A percentile compares a stretch with the other conserved stretches of the same genome.
Conservation (phyloP, 768 basidiomycete species). For the Xanthoconium stramineum region DNA sequence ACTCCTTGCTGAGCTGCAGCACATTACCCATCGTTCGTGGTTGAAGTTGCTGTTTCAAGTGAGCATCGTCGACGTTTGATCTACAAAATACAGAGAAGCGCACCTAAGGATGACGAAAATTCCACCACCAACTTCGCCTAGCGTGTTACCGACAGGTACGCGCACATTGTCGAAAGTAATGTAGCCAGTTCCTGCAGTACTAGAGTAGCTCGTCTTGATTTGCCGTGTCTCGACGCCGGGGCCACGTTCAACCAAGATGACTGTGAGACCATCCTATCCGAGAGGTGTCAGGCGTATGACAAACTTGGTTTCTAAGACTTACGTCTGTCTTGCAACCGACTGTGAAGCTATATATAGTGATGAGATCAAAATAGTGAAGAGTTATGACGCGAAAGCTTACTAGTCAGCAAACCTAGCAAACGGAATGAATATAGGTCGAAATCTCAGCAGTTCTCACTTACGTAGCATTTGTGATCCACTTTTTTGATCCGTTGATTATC, state of each 20-base stretch:
- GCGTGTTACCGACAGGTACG: slow-evolving; percentile 84
- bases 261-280: slow-evolving; percentile 55
- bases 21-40: slow-evolving; percentile 94
- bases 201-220: slow-evolving; percentile 83
- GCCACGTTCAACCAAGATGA: slow-evolving; percentile 60
- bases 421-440: slow-evolving; percentile 1
- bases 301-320: slow-evolving; percentile 10
- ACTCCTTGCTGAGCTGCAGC: slow-evolving; percentile 64
- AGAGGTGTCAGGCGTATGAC: slow-evolving; percentile 19
- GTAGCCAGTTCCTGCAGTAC: slow-evolving; percentile 82
- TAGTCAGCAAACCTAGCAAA: slow-evolving; percentile 40
- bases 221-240: slow-evolving; percentile 63
- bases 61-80: not conserved
- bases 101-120: slow-evolving; percentile 60
- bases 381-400: slow-evolving; percentile 5
- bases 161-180: slow-evolving; percentile 82
- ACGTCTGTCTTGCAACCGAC: slow-evolving; percentile 56
- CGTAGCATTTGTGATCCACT: slow-evolving; percentile 64
- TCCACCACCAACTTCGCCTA: slow-evolving; percentile 61
- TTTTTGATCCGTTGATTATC: slow-evolving; percentile 74
- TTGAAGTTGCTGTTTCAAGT: slow-evolving; percentile 73
- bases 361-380: not conserved
- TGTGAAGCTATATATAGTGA: slow-evolving; percentile 48
- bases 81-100: not conserved
- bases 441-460: slow-evolving; percentile 22